Percentiles rank a stretch among this genome's conserved stretches.
Evolutionary conservation across 2,329 filamentous ascomycete genomes (phyloP).

Genomic region (Phaeophleospora eucalypticola): DNA sequence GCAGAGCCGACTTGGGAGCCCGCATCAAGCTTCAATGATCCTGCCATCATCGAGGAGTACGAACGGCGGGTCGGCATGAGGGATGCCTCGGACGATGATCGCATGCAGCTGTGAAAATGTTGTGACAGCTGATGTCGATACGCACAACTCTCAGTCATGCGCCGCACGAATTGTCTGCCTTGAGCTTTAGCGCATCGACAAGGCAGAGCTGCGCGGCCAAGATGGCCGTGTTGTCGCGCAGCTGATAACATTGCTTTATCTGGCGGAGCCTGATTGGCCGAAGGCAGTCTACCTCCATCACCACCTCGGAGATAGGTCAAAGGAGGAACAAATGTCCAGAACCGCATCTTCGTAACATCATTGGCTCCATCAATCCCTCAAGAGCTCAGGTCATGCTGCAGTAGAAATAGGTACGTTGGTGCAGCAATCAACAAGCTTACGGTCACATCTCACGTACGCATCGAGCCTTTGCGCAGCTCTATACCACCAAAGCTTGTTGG

Average conservation of each 20-base stretch:
- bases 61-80: conserved; percentile 11
- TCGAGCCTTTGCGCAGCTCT: too few species aligned
- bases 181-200: background rate
- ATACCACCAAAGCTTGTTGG: too few species aligned
- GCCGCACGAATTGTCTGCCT: background rate
- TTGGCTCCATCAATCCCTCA: too few species aligned
- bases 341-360: too few species aligned
- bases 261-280: background rate
- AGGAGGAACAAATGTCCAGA: conserved; percentile 1
- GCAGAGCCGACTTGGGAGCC: conserved; percentile 29
- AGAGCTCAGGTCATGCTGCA: too few species aligned
- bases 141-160: too few species aligned
- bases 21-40: conserved; percentile 20
- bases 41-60: conserved; percentile 22
- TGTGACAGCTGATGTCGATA: too few species aligned
- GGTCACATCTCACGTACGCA: too few species aligned
- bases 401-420: background rate
- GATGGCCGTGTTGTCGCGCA: background rate
- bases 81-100: background rate
- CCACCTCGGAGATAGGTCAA: background rate
- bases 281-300: background rate
- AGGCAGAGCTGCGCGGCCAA: background rate
- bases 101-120: background rate
- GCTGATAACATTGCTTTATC: background rate
- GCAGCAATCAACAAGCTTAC: background rate